A percentile compares a stretch with the other conserved stretches of the same genome.
phyloP scores from a whole-genome alignment of 116 monocot species.

The Phalaenopsis hybrid region DNA sequence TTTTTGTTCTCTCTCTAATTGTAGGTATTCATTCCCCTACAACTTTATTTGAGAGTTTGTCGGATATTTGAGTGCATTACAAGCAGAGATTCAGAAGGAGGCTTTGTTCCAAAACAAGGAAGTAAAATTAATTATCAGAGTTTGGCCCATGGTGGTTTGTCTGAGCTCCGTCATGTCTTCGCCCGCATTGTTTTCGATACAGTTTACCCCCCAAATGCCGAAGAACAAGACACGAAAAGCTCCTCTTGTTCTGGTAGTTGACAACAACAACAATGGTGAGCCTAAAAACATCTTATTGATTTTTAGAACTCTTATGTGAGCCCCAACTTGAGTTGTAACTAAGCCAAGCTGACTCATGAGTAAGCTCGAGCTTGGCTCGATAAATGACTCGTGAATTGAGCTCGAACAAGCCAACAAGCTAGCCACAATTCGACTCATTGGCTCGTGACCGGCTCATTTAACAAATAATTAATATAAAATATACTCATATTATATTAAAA shows the following conservation, averaged over 20 bases:
- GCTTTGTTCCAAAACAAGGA: conserved; percentile 35
- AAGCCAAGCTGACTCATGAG: too few relatives aligned
- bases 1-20: not conserved
- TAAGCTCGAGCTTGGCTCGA: too few relatives aligned
- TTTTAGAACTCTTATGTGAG: too few relatives aligned
- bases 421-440: too few relatives aligned
- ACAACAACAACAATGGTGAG: not conserved
- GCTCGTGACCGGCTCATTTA: too few relatives aligned
- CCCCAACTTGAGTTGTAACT: too few relatives aligned
- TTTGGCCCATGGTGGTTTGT: conserved; percentile 39
- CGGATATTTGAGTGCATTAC: conserved; percentile 55
- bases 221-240: conserved; percentile 5
- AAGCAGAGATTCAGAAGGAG: conserved; percentile 16
- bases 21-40: conserved; percentile 74
- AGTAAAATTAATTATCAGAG: conserved; percentile 49
- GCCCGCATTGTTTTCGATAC: conserved; percentile 79
- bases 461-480: too few relatives aligned
- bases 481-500: too few relatives aligned
- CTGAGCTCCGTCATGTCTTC: conserved; percentile 65
- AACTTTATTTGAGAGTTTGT: conserved; percentile 52
- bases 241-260: not conserved
- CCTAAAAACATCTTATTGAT: too few relatives aligned
- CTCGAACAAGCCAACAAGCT: too few relatives aligned
- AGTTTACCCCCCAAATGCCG: conserved; percentile 41
- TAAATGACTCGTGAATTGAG: too few relatives aligned